phyloP scores from a whole-genome alignment of 164 flowering plant species.

The Nelumbo lutea region DNA sequence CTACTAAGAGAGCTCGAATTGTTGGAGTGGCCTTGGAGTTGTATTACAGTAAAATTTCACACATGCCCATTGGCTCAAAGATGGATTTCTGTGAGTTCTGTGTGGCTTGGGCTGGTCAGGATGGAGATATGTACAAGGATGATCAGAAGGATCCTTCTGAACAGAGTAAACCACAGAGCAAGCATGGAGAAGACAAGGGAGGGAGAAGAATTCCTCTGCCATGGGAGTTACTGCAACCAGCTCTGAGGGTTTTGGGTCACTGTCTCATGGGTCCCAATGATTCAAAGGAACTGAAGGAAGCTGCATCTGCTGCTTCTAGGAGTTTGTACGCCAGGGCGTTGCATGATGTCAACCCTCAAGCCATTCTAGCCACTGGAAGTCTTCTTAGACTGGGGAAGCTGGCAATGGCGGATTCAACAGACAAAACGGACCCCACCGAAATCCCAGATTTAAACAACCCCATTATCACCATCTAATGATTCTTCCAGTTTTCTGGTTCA shows the following conservation, averaged over 20 bases:
- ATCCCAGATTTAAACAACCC: conserved; percentile 16
- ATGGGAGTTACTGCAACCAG: conserved; percentile 86
- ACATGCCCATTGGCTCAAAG: conserved; percentile 67
- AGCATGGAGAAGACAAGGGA: background rate
- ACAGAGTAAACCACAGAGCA: conserved; percentile 2
- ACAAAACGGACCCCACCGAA: conserved; percentile 45
- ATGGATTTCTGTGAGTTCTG: conserved; percentile 74
- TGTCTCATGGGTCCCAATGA: conserved; percentile 51
- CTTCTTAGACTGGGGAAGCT: conserved; percentile 50
- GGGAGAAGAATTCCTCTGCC: conserved; percentile 59
- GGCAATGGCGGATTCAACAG: conserved; percentile 20
- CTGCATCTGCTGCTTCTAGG: conserved; percentile 44
- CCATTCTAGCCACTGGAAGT: conserved; percentile 67
- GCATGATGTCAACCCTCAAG: conserved; percentile 67
- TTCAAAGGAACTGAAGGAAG: conserved; percentile 38
- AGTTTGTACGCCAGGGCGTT: conserved; percentile 55
- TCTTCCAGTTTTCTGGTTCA: background rate
- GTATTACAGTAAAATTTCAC: conserved; percentile 44
- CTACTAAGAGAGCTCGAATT: conserved; percentile 66
- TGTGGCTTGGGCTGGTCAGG: conserved; percentile 59
- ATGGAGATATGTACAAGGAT: conserved; percentile 18
- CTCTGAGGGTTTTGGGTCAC: conserved; percentile 75
- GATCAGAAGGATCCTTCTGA: background rate
- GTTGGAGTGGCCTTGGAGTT: conserved; percentile 84
- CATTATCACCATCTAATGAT: conserved; percentile 24